Base-by-base conservation (phyloP, 2,329 filamentous ascomycete genomes). In the Colletotrichum falcatum region DNA sequence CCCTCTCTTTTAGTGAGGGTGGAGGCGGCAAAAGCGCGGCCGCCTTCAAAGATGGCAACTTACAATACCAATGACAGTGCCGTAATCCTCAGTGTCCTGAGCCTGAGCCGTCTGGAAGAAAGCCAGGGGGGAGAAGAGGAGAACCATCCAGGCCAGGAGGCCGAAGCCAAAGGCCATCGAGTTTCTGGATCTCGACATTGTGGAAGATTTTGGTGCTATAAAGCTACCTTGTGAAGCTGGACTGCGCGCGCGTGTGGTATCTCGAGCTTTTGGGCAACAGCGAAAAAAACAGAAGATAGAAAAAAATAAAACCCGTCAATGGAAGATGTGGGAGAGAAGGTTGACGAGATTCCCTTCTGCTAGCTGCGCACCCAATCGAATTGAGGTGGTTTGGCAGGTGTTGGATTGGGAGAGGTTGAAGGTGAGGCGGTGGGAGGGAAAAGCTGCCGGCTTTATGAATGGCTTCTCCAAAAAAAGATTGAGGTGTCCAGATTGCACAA, bases 41-140 rank as follows among this genome's bases (percentile, higher is more conserved):
- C 14, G 12, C 11, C 54, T 35, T 39, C 4, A 49, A 8, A 5
- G 35, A 26, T 4, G 6, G n/a, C 16, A 44, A 87, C 87, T 81
- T 83, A 88, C 94, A 85, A 97, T 97, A 90, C 94, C 94, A 78
- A 97, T 95, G 77, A 97, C 94, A 78, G 92, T 95, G 81, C 94
- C 94, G 83, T 94, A 93, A 79, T 89, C 91, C 70, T 95, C 91
- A 76, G 89, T 87, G 77, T 94, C 91, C 74, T 94, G 89, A 68
- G 92, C 90, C 78, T 88, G 84, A 72, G 91, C 95, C 75, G 91
- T 88, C 83, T 92, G 90, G 76, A 97, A 89, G 80, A 98, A 92
- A 74, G 94, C 92, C 79, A 97, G 87, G 76, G 95, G 94, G 74
- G 92, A 90, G 78, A 99, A 93, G 75, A 98, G 90, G 74, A 97